Conservation (phyloP, 2,329 filamentous ascomycete genomes). For the Teratosphaeria viscida region DNA sequence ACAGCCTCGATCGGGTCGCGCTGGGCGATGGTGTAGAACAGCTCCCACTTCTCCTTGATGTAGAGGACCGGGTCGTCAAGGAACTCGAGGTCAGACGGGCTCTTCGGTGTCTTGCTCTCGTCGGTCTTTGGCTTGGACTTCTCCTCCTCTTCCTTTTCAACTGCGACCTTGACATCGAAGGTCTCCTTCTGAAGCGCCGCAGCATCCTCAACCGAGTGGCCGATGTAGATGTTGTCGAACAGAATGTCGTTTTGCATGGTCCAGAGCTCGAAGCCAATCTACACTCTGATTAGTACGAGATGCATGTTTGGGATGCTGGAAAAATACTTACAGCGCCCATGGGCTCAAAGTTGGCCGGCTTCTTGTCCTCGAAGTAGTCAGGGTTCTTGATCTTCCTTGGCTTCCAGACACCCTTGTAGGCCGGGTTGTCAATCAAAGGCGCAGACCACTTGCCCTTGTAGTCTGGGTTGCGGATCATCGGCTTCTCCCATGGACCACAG, state of each 20-base stretch:
- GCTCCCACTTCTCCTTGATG: slow-evolving; percentile 83
- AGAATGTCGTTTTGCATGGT: slow-evolving; percentile 99
- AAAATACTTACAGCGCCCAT: slow-evolving; percentile 82
- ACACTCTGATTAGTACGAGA: slow-evolving; percentile 9
- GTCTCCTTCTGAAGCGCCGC: slow-evolving; percentile 80
- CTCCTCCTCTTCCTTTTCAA: slow-evolving; percentile 74
- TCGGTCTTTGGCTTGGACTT: slow-evolving; percentile 57
- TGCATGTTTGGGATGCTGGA: background rate
- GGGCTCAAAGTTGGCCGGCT: slow-evolving; percentile 89
- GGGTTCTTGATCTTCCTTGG: slow-evolving; percentile 97
- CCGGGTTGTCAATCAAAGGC: slow-evolving; percentile 89
- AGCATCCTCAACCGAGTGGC: slow-evolving; percentile 89
- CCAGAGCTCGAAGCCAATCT: slow-evolving; percentile 99
- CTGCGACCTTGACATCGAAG: slow-evolving; percentile 75
- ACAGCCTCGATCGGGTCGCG: slow-evolving; percentile 73
- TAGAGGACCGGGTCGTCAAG: slow-evolving; percentile 79
- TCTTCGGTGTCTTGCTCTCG: slow-evolving; percentile 48
- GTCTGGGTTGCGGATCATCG: slow-evolving; percentile 84
- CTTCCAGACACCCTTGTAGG: slow-evolving; percentile 92
- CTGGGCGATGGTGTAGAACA: slow-evolving; percentile 78
- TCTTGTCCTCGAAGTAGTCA: slow-evolving; percentile 93
- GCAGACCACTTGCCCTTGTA: slow-evolving; percentile 99
- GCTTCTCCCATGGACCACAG: slow-evolving; percentile 85
- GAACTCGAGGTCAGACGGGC: slow-evolving; percentile 73
- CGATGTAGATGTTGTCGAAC: slow-evolving; percentile 99